Evolutionary conservation across 495 filamentous ascomycete species (phyloP), one percentile per base, ranked within the genome.

Genomic region (Neurospora cerealis): DNA sequence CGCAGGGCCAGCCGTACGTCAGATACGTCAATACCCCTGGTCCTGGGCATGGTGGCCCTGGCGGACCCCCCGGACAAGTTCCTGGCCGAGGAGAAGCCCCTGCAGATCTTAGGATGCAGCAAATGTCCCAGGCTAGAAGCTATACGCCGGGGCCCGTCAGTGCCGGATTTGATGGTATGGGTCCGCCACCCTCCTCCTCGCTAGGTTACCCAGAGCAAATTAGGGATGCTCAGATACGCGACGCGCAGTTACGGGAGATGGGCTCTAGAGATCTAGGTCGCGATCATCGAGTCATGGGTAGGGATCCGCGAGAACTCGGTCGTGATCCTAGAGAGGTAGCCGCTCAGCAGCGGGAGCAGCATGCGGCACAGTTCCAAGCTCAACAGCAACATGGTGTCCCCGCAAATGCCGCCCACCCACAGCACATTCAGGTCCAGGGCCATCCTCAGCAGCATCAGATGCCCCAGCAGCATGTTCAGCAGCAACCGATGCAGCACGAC

Each of bases 1-100:
- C 74, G 6, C 74, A 88, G 85, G 77, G 71, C 24, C 78, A 69
- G 54, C 78, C 77, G 4, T 81, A 80, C 37, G 60, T 70, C 3
- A 74, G 81, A 10, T 83, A 81, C 37, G 10, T 74, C 15, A 80
- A 72, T 39, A 81, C 79, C 2, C 81, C 80, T 0, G 79, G 78
- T 1, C 79, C 81, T 4, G 74, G 72, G 0, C 78, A 77, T 19
- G 73, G 21, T 69, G 44, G 54, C 28, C 54, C 54, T 66, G 54
- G 54, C 7, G 54, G 54, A 19, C 54, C 54, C 34, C 11, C 32
- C 3, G 37, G 71, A 42, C 11, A 66, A 66, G 54, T 66, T 66
- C 28, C 54, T 36, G 28, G 54, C 6, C 54, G 54, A 34, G 54
- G 54, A 19, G 54, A 66, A 66, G 7, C 54, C 54, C 28, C 54